Conservation (phyloP, 352 stramenopile species). For the Phytophthora chlamydospora region DNA sequence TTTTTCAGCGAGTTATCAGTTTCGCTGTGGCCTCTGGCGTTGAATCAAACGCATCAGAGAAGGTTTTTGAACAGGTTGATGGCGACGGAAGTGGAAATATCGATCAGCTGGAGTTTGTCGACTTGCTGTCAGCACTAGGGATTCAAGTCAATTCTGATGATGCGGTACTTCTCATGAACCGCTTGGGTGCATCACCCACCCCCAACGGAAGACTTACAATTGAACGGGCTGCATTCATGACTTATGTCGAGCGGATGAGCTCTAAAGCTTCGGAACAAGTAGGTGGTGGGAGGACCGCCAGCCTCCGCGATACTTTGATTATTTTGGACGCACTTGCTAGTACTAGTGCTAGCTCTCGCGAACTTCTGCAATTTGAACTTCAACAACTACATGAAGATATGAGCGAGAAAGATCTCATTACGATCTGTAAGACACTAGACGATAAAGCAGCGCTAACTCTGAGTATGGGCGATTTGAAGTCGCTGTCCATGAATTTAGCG, state of each 20-base stretch:
- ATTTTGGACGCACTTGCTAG: slow-evolving; percentile 23
- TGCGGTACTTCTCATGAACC: slow-evolving; percentile 51
- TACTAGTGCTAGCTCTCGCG: slow-evolving; percentile 12
- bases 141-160: slow-evolving; percentile 49
- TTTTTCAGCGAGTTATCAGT: slow-evolving; percentile 58
- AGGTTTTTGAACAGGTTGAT: slow-evolving; percentile 66
- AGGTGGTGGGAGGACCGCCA: not conserved
- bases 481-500: slow-evolving; percentile 46
- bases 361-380: slow-evolving; percentile 43
- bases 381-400: slow-evolving; percentile 60
- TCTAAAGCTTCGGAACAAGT: not conserved
- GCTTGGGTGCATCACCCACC: slow-evolving; percentile 32
- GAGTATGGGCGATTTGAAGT: slow-evolving; percentile 37
- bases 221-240: slow-evolving; percentile 22
- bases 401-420: slow-evolving; percentile 28
- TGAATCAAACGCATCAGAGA: slow-evolving; percentile 25
- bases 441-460: slow-evolving; percentile 34
- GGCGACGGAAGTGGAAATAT: slow-evolving; percentile 59
- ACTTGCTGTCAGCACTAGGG: slow-evolving; percentile 47
- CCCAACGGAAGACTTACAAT: slow-evolving; percentile 16
- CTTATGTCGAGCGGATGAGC: slow-evolving; percentile 26
- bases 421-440: slow-evolving; percentile 37
- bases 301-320: slow-evolving; percentile 28
- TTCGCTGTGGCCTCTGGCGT: slow-evolving; percentile 32
- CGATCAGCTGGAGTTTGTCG: slow-evolving; percentile 58